Conservation (phyloP, 2,329 filamentous ascomycete species). For the Phyllosticta citribraziliensis region DNA sequence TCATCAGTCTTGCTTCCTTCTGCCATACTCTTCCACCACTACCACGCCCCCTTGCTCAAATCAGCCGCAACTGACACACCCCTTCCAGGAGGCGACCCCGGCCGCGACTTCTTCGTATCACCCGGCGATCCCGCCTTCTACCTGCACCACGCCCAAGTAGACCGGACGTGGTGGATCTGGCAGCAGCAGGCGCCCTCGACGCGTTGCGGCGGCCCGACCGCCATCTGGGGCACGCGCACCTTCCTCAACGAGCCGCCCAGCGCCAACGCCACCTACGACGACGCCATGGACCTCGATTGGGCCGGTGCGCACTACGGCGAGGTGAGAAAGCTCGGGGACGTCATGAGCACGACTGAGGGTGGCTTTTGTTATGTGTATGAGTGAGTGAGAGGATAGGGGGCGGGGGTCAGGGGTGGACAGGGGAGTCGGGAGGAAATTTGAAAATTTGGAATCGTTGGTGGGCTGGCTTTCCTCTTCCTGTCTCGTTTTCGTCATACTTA, state of each 20-base stretch:
- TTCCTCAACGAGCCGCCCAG: constrained; percentile 37
- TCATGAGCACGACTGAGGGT: constrained; percentile 34
- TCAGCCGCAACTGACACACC: background rate
- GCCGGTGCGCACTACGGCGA: constrained; percentile 18
- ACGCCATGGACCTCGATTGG: constrained; percentile 32
- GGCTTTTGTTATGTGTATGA: constrained; percentile 39
- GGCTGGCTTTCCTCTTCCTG: background rate
- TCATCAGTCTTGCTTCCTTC: background rate
- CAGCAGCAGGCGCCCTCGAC: constrained; percentile 34
- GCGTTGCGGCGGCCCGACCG: constrained; percentile 20
- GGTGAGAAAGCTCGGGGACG: constrained; percentile 24
- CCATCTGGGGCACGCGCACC: constrained; percentile 30
- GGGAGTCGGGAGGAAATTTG: background rate
- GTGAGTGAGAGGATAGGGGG: background rate
- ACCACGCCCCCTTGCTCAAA: background rate
- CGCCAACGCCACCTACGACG: constrained; percentile 36
- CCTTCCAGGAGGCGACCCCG: constrained; percentile 30
- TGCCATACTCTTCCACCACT: background rate
- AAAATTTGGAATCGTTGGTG: background rate
- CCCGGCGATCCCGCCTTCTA: constrained; percentile 32
- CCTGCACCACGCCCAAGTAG: constrained; percentile 40
- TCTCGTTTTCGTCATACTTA: background rate
- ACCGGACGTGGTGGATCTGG: constrained; percentile 42
- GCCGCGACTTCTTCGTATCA: constrained; percentile 36
- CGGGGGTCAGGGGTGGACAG: background rate